Conservation (phyloP, 192 early-diverging fungal genomes). For the Backusella parvicylindrica region DNA sequence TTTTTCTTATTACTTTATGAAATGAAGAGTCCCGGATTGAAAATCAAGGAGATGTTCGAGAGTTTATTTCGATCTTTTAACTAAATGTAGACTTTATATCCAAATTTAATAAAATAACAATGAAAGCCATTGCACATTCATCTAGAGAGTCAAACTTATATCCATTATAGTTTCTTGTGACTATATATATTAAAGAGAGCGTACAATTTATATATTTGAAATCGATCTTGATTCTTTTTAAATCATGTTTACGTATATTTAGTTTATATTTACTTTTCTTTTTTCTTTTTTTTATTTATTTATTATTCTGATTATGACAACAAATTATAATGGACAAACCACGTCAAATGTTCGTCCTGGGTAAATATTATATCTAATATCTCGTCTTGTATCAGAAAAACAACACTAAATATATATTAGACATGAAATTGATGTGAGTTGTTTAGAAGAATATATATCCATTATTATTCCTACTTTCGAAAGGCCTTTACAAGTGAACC, state of each 20-base stretch:
- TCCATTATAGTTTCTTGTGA: background rate
- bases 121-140: background rate
- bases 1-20: background rate
- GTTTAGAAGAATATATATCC: slow-evolving; percentile 60
- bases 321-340: slow-evolving; percentile 12
- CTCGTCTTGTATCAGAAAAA: background rate
- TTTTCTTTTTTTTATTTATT: background rate
- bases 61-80: background rate
- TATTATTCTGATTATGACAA: background rate
- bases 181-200: background rate
- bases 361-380: background rate
- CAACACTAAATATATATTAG: background rate
- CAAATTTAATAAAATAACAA: background rate
- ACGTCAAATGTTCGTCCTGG: slow-evolving; percentile 16
- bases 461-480: slow-evolving; percentile 47
- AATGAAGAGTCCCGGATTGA: background rate
- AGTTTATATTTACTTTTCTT: background rate
- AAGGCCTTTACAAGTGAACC: slow-evolving; percentile 64
- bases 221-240: background rate
- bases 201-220: background rate
- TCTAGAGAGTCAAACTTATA: background rate
- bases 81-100: background rate
- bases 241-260: background rate
- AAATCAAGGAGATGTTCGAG: background rate
- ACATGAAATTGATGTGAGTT: slow-evolving; percentile 54